Percentiles rank a stretch among this genome's conserved stretches.
Conservation (phyloP, 305 asterid species). For the Withania somnifera region DNA sequence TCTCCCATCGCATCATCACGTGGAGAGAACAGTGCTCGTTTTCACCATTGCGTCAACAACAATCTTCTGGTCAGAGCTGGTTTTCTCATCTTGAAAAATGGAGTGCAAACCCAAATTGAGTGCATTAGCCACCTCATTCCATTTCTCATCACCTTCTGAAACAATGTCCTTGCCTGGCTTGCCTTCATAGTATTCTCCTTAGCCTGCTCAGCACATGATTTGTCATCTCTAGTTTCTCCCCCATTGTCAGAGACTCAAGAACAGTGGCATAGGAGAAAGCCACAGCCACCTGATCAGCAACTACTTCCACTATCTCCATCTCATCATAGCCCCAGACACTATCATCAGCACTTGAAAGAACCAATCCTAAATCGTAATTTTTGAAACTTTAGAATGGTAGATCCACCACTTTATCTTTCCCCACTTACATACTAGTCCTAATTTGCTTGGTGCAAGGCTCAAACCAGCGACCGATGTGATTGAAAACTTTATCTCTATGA, state of each 20-base stretch:
- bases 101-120: conserved; percentile 24
- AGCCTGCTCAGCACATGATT: conserved; percentile 21
- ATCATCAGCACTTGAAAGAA: conserved; percentile 15
- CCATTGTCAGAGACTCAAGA: conserved; percentile 27
- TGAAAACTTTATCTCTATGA: neutral
- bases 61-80: conserved; percentile 21
- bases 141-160: conserved; percentile 36
- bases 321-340: conserved; percentile 18
- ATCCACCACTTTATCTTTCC: neutral
- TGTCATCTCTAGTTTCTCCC: conserved; percentile 19
- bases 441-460: neutral
- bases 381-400: neutral
- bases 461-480: neutral
- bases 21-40: conserved; percentile 22
- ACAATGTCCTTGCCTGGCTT: conserved; percentile 32
- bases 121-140: conserved; percentile 43
- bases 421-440: neutral
- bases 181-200: conserved; percentile 29
- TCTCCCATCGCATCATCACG: conserved; percentile 25
- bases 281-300: conserved; percentile 34
- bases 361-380: conserved; percentile 13
- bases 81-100: conserved; percentile 13
- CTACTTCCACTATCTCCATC: conserved; percentile 35
- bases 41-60: conserved; percentile 20
- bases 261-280: conserved; percentile 32